Evolutionary conservation across 23 red algal genomes (phyloP).

Genomic region (Gracilaria vermiculophylla): DNA sequence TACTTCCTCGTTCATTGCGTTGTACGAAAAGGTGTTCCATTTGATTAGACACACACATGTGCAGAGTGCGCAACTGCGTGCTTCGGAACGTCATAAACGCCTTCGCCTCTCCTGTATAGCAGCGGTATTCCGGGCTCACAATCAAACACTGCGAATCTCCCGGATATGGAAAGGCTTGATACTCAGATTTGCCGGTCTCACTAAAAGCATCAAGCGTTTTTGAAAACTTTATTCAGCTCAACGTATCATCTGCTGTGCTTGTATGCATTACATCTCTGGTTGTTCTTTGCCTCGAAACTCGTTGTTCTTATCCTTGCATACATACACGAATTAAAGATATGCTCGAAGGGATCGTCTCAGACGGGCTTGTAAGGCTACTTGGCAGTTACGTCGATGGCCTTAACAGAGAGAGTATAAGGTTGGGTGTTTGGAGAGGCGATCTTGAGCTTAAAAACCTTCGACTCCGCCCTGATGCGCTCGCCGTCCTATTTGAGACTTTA

Average conservation of each 20-base stretch:
- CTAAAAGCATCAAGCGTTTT: neutral
- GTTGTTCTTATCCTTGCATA: neutral
- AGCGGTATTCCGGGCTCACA: too few relatives aligned
- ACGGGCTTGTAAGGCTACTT: constrained; percentile 84
- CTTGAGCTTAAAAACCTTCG: constrained; percentile 79
- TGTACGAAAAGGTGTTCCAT: too few relatives aligned
- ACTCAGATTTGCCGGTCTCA: neutral
- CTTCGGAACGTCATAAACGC: neutral
- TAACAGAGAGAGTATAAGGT: constrained; percentile 66
- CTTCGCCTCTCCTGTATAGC: neutral
- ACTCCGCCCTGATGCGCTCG: constrained; percentile 80
- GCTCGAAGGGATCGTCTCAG: constrained; percentile 90
- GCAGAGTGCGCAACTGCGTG: neutral
- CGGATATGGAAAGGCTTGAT: neutral
- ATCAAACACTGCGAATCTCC: neutral
- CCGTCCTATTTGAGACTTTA: constrained; percentile 75
- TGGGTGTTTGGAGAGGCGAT: constrained; percentile 91
- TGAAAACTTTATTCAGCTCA: neutral
- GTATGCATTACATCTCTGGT: neutral
- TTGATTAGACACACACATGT: too few relatives aligned
- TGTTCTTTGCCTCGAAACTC: neutral
- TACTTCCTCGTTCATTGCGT: too few relatives aligned
- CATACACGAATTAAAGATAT: constrained; percentile 46
- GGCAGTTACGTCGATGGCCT: constrained; percentile 95
- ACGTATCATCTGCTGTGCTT: neutral